Percentiles rank a stretch among this genome's conserved stretches.
Evolutionary conservation across 495 filamentous ascomycete genomes (phyloP).

Genomic region (Penicillium alfredii): DNA sequence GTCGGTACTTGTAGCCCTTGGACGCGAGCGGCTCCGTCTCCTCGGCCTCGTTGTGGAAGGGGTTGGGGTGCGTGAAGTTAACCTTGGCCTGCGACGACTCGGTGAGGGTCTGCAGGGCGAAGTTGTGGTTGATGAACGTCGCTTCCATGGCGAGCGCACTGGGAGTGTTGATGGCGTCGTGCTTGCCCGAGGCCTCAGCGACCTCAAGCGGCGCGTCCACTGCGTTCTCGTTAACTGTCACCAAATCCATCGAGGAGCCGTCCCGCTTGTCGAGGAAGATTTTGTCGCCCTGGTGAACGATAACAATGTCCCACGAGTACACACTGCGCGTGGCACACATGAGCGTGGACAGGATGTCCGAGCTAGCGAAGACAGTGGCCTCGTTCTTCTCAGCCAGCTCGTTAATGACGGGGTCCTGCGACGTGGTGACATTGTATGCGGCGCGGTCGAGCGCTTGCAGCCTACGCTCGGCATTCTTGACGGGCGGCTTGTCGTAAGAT

Average conservation of each 20-base stretch:
- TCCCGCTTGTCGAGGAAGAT: constrained; percentile 98
- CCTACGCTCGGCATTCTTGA: constrained; percentile 80
- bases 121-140: constrained; percentile 99
- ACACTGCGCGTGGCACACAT: constrained; percentile 96
- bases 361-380: constrained; percentile 93
- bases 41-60: constrained; percentile 91
- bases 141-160: constrained; percentile 87
- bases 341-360: constrained; percentile 95
- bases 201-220: constrained; percentile 88
- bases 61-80: constrained; percentile 81
- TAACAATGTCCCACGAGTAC: constrained; percentile 97
- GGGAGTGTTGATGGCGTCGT: constrained; percentile 90
- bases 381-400: constrained; percentile 94
- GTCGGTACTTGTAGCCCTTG: constrained; percentile 96
- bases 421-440: constrained; percentile 96
- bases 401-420: constrained; percentile 92
- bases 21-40: constrained; percentile 89
- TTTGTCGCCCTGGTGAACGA: constrained; percentile 84
- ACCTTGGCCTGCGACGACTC: constrained; percentile 73
- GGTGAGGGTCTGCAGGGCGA: constrained; percentile 84
- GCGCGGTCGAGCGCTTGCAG: constrained; percentile 84
- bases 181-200: constrained; percentile 71
- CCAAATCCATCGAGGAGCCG: constrained; percentile 86
- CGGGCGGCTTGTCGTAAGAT: constrained; percentile 83
- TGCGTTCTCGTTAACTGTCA: constrained; percentile 99